Base-by-base conservation (phyloP, 805 yeast species). In the Ogataea nonfermentans region DNA sequence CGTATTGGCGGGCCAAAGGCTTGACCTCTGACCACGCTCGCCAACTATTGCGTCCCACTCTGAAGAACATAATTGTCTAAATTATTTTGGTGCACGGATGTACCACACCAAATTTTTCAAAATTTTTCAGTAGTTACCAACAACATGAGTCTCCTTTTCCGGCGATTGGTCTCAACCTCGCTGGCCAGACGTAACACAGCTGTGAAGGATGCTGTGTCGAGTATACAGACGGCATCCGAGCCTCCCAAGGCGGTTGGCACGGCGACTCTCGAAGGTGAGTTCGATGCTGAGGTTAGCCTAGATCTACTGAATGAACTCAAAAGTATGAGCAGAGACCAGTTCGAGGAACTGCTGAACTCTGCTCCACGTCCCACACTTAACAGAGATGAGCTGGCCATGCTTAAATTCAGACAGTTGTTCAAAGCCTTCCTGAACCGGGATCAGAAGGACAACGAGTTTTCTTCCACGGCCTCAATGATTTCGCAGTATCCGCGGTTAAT, bases 401-500 rank as follows among this genome's bases (percentile, higher is more conserved):
- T 54, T 16, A 56, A 50, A 28, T 61, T 60, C 38, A 48, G 55
- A 19, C 41, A 55, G 32, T 48, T 61, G 25, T 48, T 57, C 38
- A 47, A 53, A 36, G 46, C 57, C 10, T 59, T 51, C 43, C 43
- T 53, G 42, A 49, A 47, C 22, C 47, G 50, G 34, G 59, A 56
- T 37, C 43, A 47, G 29, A 37, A 47, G 17, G 45, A 46, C 24
- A 51, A 51, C 33, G 48, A 50, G 26, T 48, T 49, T 23, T 34
- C 51, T 1, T 46, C 54, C 5, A 45, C 60, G 7, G 53, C 61
- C 9, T 46, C 58, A 26, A 43, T 59, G 33, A 41, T 61, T 15
- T 32, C 56, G 12, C 57, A 60, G 29, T 82, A 71, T 59, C 93
- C 95, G 33, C 73, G 74, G 47, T 70, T 89, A 44, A 72, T 73